Evolutionary conservation across 1,284 basidiomycete genomes (phyloP), one percentile per base, ranked within the genome.

Genomic region (Ceratobasidium papillatum): DNA sequence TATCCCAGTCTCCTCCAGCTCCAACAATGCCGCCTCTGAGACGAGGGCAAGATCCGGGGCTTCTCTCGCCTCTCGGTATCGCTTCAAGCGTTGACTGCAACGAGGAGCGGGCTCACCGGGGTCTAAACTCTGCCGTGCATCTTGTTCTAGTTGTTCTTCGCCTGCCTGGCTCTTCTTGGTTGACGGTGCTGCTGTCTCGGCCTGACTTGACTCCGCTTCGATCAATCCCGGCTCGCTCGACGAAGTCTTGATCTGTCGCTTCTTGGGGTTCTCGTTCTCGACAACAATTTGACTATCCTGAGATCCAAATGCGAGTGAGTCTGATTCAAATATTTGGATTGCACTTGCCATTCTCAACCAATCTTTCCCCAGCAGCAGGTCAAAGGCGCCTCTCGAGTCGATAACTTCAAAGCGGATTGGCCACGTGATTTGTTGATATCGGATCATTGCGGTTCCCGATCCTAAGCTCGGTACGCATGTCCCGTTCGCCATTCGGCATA

Each of bases 401-500:
- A 41, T 5, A 5, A 41, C 38, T 14, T 56, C 65, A 22, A 68
- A 68, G 7, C 38, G 3, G 38, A 68, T 36, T n/a, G 49, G 65
- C 65, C 65, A 68, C 11, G 17, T 9, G 19, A 7, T 3, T 1
- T 36, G 4, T 7, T 12, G 11, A 11, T 38, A 34, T 36, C 14
- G 2, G 49, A 66, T 49, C 17, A 34, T 2, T 5, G 32, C 65
- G 3, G n/a, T 2, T 5, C 65, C 65, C n/a, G 36, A 38, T 2
- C 65, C 49, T 19, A 54, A 22, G 2, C 8, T n/a, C 7, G 49
- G 47, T 14, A 68, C 49, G 34, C 65, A 54, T 2, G 49, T 4
- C 30, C 65, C 65, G 34, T 68, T 54, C 5, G 65, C 65, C 65
- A 68, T 68, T 1, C 65, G 49, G 17, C 65, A 68, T 1, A 68